phyloP scores from a whole-genome alignment of 2,329 filamentous ascomycete species.

The Huntiella bhutanensis region DNA sequence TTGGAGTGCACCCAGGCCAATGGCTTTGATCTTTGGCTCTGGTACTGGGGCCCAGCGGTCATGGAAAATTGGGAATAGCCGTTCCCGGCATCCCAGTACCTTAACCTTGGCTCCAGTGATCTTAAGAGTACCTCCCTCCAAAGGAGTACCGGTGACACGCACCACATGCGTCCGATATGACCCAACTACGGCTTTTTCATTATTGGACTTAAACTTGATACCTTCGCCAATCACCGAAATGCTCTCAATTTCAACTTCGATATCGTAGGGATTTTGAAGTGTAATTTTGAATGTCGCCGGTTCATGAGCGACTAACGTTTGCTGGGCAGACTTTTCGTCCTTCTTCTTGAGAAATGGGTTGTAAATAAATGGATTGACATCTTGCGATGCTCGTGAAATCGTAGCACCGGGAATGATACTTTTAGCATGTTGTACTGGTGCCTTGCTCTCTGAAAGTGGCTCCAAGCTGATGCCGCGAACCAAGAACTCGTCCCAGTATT shows the following conservation, averaged over 20 bases:
- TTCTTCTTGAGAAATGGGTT: slow-evolving; percentile 69
- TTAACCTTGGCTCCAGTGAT: slow-evolving; percentile 65
- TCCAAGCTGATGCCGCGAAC: slow-evolving; percentile 60
- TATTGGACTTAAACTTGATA: slow-evolving; percentile 46
- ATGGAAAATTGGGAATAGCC: slow-evolving; percentile 67
- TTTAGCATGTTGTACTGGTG: slow-evolving; percentile 46
- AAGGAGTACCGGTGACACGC: slow-evolving; percentile 49
- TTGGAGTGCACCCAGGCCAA: slow-evolving; percentile 43
- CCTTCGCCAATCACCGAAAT: slow-evolving; percentile 59
- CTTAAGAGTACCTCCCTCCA: slow-evolving; percentile 45
- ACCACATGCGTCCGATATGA: slow-evolving; percentile 71
- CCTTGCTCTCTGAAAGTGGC: slow-evolving; percentile 36
- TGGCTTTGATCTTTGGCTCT: slow-evolving; percentile 57
- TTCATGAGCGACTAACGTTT: slow-evolving; percentile 62
- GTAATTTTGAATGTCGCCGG: slow-evolving; percentile 60
- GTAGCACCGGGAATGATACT: slow-evolving; percentile 32
- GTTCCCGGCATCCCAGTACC: slow-evolving; percentile 62
- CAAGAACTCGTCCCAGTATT: slow-evolving; percentile 96
- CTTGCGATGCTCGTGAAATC: slow-evolving; percentile 33
- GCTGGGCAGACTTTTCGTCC: slow-evolving; percentile 40
- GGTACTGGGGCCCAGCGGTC: slow-evolving; percentile 54
- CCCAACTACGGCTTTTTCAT: slow-evolving; percentile 50
- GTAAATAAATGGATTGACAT: slow-evolving; percentile 77
- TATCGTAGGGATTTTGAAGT: slow-evolving; percentile 84
- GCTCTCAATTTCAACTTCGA: slow-evolving; percentile 76